A percentile compares a stretch with the other conserved stretches of the same genome.
Evolutionary conservation across 345 rosid species (phyloP).

Genomic region (Orychophragmus violaceus): DNA sequence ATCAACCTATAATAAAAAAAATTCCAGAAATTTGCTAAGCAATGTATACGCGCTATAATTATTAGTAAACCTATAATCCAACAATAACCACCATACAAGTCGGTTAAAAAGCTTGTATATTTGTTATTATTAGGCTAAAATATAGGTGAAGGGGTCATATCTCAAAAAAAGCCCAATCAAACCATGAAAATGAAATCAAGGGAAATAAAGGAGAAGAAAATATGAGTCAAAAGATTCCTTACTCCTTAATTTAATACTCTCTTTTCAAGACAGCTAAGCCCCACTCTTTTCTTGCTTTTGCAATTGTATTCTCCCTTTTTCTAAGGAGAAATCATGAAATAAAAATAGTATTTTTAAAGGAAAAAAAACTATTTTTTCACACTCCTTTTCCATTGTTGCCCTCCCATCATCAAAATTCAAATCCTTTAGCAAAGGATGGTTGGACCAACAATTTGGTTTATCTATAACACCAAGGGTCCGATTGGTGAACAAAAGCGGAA

Average conservation of each 20-base stretch:
- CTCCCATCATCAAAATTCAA: neutral
- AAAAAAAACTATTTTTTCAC: neutral
- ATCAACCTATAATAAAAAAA: no score
- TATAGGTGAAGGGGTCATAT: slow-evolving; percentile 1
- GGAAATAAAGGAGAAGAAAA: neutral
- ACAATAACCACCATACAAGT: neutral
- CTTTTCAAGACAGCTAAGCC: slow-evolving; percentile 24
- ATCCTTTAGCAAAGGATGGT: slow-evolving; percentile 3
- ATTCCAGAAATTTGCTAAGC: no score
- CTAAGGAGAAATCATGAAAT: neutral
- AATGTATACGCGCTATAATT: no score
- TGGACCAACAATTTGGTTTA: slow-evolving; percentile 10
- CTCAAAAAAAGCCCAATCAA: neutral
- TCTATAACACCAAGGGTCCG: neutral
- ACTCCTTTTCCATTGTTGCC: neutral
- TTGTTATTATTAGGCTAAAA: neutral
- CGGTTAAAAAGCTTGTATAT: neutral
- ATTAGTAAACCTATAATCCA: neutral
- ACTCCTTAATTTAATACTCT: slow-evolving; percentile 18
- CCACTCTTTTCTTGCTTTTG: slow-evolving; percentile 19
- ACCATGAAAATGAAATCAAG: neutral
- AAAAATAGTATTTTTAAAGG: neutral
- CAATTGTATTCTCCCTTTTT: slow-evolving; percentile 5
- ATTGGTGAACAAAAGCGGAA: no score
- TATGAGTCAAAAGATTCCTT: slow-evolving; percentile 24